Evolutionary conservation across 2,329 filamentous ascomycete species (phyloP).

Genomic region (Botrytis medusae): DNA sequence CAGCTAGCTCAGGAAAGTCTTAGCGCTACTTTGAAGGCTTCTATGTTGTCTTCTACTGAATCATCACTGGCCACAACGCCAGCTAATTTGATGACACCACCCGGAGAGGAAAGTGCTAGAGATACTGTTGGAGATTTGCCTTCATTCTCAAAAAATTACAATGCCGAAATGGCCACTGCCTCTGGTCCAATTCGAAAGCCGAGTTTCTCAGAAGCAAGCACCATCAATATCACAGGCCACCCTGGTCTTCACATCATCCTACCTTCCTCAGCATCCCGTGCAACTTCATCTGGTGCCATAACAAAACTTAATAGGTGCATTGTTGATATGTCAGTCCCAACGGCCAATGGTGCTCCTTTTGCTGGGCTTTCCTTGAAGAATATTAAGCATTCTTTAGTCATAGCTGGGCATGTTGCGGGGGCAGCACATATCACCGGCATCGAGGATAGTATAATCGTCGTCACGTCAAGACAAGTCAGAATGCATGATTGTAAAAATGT

Average conservation of each 20-base stretch:
- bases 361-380: conserved; percentile 69
- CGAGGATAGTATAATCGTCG: conserved; percentile 70
- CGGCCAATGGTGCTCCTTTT: conserved; percentile 62
- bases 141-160: conserved; percentile 52
- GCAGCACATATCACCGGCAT: conserved; percentile 81
- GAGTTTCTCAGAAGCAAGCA: conserved; percentile 60
- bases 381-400: conserved; percentile 67
- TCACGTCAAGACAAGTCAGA: conserved; percentile 81
- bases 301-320: conserved; percentile 69
- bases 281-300: conserved; percentile 71
- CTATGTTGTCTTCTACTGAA: conserved; percentile 40
- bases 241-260: conserved; percentile 72
- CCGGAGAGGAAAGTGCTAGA: conserved; percentile 31
- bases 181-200: conserved; percentile 53
- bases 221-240: conserved; percentile 67
- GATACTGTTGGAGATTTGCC: conserved; percentile 45
- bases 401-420: conserved; percentile 76
- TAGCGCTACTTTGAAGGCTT: conserved; percentile 39
- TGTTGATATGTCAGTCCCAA: conserved; percentile 75
- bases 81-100: conserved; percentile 32
- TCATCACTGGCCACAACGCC: conserved; percentile 46
- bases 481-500: conserved; percentile 86
- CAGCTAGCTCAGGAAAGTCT: conserved; percentile 50
- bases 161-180: conserved; percentile 51
- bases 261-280: conserved; percentile 66